These are phyloP conservation scores for Phylloboletellus chloephorus DNA, from an alignment of 1,284 basidiomycete genomes.

Conservation along the genomic window DNA sequence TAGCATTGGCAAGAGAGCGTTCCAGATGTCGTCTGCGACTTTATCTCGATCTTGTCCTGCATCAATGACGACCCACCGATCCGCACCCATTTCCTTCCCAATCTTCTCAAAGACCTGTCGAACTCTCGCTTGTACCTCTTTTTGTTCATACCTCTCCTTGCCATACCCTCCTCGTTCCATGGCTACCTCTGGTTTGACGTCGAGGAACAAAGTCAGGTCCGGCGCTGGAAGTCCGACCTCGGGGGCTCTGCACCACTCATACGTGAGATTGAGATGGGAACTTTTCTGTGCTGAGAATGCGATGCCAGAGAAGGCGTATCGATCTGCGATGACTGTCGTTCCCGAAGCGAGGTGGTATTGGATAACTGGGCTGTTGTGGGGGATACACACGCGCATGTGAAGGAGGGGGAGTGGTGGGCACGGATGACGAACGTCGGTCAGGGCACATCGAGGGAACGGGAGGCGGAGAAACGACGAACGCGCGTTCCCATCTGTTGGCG, in stretches of 20 bases:
- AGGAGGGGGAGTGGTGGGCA: too few relatives aligned
- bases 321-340: conserved; percentile 80
- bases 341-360: conserved; percentile 58
- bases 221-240: conserved; percentile 86
- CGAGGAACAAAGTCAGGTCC: conserved; percentile 85
- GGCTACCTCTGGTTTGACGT: conserved; percentile 72
- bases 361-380: conserved; percentile 59
- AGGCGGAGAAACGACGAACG: conserved; percentile 46
- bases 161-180: conserved; percentile 82
- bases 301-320: conserved; percentile 96
- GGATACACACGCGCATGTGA: too few relatives aligned
- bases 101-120: conserved; percentile 61
- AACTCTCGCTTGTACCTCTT: conserved; percentile 70
- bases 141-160: conserved; percentile 82
- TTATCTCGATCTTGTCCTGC: conserved; percentile 54
- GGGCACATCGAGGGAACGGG: background rate
- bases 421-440: background rate
- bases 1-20: conserved; percentile 40
- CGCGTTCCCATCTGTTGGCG: conserved; percentile 95
- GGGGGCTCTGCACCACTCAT: conserved; percentile 80
- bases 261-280: conserved; percentile 37
- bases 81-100: conserved; percentile 44
- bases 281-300: conserved; percentile 87
- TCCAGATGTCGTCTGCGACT: conserved; percentile 59
- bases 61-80: conserved; percentile 63